Evolutionary conservation across 208 protist species (phyloP).

Genomic region (Acanthamoeba healyi): DNA sequence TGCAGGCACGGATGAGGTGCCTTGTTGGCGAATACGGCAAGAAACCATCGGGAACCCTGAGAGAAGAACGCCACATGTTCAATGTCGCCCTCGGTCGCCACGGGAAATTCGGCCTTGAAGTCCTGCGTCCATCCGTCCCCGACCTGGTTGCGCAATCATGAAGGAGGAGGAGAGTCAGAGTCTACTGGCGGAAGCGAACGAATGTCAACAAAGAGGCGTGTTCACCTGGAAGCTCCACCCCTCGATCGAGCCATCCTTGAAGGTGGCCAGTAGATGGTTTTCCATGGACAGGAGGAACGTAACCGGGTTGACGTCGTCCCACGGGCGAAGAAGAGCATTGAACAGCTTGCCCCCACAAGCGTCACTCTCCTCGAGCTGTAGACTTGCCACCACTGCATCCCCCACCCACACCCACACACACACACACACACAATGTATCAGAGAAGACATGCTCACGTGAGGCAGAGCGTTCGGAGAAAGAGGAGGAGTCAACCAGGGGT

Average conservation of each 20-base stretch:
- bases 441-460: too few species aligned
- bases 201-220: too few species aligned
- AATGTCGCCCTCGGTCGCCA: neutral
- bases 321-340: neutral
- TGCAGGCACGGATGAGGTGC: neutral
- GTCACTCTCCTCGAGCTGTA: constrained; percentile 25
- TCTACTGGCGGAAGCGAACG: too few species aligned
- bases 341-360: constrained; percentile 47
- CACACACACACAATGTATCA: too few species aligned
- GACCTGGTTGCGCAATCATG: neutral
- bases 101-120: neutral
- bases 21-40: constrained; percentile 34
- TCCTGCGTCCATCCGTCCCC: constrained; percentile 1
- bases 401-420: too few species aligned
- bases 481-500: neutral
- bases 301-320: neutral
- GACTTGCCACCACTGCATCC: neutral
- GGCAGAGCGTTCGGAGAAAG: neutral
- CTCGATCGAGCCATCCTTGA: constrained; percentile 11
- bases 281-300: constrained; percentile 22
- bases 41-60: constrained; percentile 13
- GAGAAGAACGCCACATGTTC: constrained; percentile 41
- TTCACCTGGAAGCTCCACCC: constrained; percentile 1
- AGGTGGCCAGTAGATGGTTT: constrained; percentile 12
- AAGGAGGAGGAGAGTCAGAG: too few species aligned